Base-by-base conservation (phyloP, 2,329 filamentous ascomycete genomes). In the Colletotrichum chrysophilum region DNA sequence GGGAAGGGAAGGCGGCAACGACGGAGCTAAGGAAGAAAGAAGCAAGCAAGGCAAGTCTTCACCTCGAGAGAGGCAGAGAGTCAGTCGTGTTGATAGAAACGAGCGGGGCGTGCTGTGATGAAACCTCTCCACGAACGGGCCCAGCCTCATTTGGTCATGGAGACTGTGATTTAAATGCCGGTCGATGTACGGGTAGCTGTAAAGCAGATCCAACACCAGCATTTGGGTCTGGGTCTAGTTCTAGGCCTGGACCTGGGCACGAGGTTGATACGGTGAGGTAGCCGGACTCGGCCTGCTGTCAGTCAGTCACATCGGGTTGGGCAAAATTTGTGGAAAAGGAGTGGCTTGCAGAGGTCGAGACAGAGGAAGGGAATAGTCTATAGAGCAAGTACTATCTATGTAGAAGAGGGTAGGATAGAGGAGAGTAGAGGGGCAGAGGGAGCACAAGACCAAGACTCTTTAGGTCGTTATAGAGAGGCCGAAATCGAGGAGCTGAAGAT, bases 71-170 rank as follows among this genome's bases (percentile, higher is more conserved):
- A 48, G 62, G 36, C 26, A 36, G 7, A 18, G 21, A 38, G 28
- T 65, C 36, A 38, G 28, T 65, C 30, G 43, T 66, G 32, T 60
- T 72, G 70, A 72, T 80, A 81, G 82, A 84, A 81, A 80, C 76
- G 81, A 83, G 85, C 83, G 84, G 86, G 83, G 84, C 83, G 84
- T 86, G 86, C 84, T 81, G 81, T 81, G 84, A 82, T 83, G 82
- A 83, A 84, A 85, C 84, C 82, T 84, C 81, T 81, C 84, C 83
- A 83, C 83, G 81, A 83, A 80, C 81, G 83, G 81, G 83, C 81
- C 82, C 84, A 85, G 82, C 85, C 85, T 87, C 85, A 87, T 88
- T 85, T 85, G 85, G 84, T 81, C 83, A 85, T 84, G 81, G 79
- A 38, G 26, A 55, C 82, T 82, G 81, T 82, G 80, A 30, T 38